phyloP scores from a whole-genome alignment of 1,284 basidiomycete species.

The Apiotrichum laibachii region DNA sequence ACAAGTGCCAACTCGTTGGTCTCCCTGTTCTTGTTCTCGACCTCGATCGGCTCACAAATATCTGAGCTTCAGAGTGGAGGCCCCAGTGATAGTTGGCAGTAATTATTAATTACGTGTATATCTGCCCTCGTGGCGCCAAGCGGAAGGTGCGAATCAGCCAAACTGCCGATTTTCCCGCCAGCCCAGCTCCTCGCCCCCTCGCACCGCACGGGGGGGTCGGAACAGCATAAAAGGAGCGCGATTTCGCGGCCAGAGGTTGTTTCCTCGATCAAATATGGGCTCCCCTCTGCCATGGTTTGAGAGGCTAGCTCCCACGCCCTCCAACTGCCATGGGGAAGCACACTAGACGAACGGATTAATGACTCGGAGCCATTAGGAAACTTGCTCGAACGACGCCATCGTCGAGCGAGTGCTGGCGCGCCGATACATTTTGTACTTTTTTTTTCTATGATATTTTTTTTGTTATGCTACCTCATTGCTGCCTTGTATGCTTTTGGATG shows the following conservation, averaged over 20 bases:
- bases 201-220: no score
- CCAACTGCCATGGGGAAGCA: constrained; percentile 22
- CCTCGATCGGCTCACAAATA: no score
- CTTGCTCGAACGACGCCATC: constrained; percentile 20
- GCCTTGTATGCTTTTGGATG: background rate
- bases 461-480: background rate
- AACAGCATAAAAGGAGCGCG: constrained; percentile 5
- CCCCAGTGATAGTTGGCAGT: no score
- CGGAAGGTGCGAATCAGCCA: no score
- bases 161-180: no score
- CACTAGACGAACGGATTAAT: constrained; percentile 52
- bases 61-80: no score
- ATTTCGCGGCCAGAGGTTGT: constrained; percentile 11
- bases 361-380: constrained; percentile 50
- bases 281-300: constrained; percentile 30
- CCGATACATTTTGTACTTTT: constrained; percentile 35
- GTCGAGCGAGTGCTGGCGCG: constrained; percentile 38
- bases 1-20: background rate
- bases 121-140: no score
- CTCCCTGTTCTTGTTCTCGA: no score
- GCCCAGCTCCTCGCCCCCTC: no score
- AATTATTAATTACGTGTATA: no score
- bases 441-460: background rate
- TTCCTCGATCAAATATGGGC: constrained; percentile 39
- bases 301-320: constrained; percentile 8